These are phyloP conservation scores for Fusarium fujikuroi DNA, from an alignment of 2,329 filamentous ascomycete genomes.

Conservation along the genomic window DNA sequence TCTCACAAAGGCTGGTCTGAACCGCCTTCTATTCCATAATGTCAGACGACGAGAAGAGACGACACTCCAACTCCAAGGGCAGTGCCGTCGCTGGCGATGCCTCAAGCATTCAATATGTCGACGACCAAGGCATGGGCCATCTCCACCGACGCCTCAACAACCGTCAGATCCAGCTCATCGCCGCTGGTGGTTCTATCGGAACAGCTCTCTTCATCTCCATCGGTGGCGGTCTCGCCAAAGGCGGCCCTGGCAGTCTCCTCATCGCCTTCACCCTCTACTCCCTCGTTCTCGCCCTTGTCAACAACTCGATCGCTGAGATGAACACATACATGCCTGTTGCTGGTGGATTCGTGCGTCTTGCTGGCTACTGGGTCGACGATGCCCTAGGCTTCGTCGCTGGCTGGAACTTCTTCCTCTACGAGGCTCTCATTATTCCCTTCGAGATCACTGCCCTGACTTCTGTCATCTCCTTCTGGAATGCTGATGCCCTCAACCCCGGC, in stretches of 20 bases:
- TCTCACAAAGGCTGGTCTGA: not conserved
- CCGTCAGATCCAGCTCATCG: slow-evolving; percentile 46
- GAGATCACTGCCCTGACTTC: slow-evolving; percentile 62
- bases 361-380: slow-evolving; percentile 34
- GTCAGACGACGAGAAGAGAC: slow-evolving; percentile 35
- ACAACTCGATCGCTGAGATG: slow-evolving; percentile 37
- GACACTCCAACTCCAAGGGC: slow-evolving; percentile 4
- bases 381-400: slow-evolving; percentile 31
- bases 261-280: slow-evolving; percentile 27
- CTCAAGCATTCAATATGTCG: slow-evolving; percentile 4
- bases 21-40: slow-evolving; percentile 2
- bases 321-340: slow-evolving; percentile 35
- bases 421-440: slow-evolving; percentile 61
- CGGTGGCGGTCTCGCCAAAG: slow-evolving; percentile 34
- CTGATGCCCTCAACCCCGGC: slow-evolving; percentile 45
- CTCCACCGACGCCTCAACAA: slow-evolving; percentile 34
- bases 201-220: slow-evolving; percentile 39
- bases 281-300: slow-evolving; percentile 28
- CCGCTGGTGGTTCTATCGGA: slow-evolving; percentile 35
- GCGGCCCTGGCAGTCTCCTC: slow-evolving; percentile 27
- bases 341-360: slow-evolving; percentile 31
- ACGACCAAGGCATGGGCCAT: slow-evolving; percentile 24
- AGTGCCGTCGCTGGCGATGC: slow-evolving; percentile 11
- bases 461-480: slow-evolving; percentile 61
- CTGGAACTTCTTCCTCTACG: slow-evolving; percentile 48